phyloP scores from a whole-genome alignment of 129 eudicot genomes.

The Flaveria trinervia region DNA sequence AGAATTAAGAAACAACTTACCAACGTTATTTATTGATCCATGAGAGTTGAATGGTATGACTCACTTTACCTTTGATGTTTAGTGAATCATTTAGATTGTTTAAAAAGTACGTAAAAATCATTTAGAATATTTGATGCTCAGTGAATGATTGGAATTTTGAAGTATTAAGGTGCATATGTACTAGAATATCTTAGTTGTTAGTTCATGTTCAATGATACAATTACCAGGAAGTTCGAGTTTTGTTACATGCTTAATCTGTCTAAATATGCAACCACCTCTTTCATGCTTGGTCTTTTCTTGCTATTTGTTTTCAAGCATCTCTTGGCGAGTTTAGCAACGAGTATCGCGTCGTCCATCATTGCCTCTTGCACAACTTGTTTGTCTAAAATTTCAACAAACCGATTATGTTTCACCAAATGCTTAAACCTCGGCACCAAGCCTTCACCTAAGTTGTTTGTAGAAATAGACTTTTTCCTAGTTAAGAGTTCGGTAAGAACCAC shows the following conservation, averaged over 20 bases:
- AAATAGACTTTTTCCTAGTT: constrained; percentile 27
- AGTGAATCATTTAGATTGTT: too few species aligned
- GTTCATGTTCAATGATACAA: too few species aligned
- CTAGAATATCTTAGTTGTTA: too few species aligned
- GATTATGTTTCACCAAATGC: constrained; percentile 10
- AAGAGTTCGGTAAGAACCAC: constrained; percentile 43
- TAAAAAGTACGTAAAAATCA: too few species aligned
- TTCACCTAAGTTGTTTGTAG: not conserved
- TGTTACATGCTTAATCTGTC: constrained; percentile 1
- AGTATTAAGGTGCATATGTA: too few species aligned
- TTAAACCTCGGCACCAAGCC: constrained; percentile 27
- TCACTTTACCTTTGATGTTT: too few species aligned
- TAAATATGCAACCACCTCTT: constrained; percentile 26
- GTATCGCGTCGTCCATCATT: constrained; percentile 14
- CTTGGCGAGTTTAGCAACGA: constrained; percentile 28
- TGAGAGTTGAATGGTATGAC: too few species aligned
- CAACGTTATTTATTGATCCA: too few species aligned
- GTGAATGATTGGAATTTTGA: too few species aligned
- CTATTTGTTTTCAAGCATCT: constrained; percentile 29
- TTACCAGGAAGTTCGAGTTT: not conserved
- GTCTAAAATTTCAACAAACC: constrained; percentile 27
- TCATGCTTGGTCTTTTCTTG: constrained; percentile 35
- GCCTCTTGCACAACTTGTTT: constrained; percentile 30
- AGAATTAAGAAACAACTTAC: too few species aligned
- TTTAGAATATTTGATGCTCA: too few species aligned